phyloP scores from a whole-genome alignment of 306 rosid species.

The Coriaria nepalensis region DNA sequence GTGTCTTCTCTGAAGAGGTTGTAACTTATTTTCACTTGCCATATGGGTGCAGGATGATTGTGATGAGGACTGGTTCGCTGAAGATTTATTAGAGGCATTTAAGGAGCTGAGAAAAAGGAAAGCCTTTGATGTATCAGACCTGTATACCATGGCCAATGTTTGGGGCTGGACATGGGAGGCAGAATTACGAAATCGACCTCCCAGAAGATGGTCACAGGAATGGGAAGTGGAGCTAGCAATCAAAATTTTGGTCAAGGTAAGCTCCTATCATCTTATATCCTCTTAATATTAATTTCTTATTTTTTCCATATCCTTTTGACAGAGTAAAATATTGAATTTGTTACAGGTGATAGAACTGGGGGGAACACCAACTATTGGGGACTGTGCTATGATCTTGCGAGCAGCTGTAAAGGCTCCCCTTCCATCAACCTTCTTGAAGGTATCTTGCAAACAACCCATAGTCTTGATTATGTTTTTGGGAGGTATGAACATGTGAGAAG shows the following conservation, averaged over 20 bases:
- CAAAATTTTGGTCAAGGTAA: slow-evolving; percentile 70
- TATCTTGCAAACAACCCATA: slow-evolving; percentile 74
- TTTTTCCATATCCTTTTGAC: slow-evolving; percentile 6
- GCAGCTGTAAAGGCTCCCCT: slow-evolving; percentile 78
- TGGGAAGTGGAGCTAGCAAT: slow-evolving; percentile 89
- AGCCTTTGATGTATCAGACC: slow-evolving; percentile 78
- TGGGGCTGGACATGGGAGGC: slow-evolving; percentile 99
- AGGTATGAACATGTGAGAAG: slow-evolving; percentile 35
- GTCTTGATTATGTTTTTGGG: slow-evolving; percentile 80
- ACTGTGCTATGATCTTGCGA: slow-evolving; percentile 80
- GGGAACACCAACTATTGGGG: slow-evolving; percentile 83
- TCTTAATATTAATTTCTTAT: slow-evolving; percentile 7
- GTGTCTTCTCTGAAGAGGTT: background rate
- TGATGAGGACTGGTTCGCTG: slow-evolving; percentile 94
- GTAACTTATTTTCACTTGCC: background rate
- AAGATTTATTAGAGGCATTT: slow-evolving; percentile 75
- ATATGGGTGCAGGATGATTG: slow-evolving; percentile 53
- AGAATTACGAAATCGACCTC: slow-evolving; percentile 57
- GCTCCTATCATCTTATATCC: slow-evolving; percentile 12
- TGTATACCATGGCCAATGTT: slow-evolving; percentile 89
- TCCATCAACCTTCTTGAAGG: slow-evolving; percentile 75
- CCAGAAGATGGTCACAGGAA: slow-evolving; percentile 81
- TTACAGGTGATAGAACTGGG: slow-evolving; percentile 81
- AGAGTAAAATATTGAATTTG: slow-evolving; percentile 12
- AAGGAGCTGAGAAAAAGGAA: slow-evolving; percentile 72